Base-by-base conservation (phyloP, 2,329 filamentous ascomycete genomes). In the Fusarium tricinctum region DNA sequence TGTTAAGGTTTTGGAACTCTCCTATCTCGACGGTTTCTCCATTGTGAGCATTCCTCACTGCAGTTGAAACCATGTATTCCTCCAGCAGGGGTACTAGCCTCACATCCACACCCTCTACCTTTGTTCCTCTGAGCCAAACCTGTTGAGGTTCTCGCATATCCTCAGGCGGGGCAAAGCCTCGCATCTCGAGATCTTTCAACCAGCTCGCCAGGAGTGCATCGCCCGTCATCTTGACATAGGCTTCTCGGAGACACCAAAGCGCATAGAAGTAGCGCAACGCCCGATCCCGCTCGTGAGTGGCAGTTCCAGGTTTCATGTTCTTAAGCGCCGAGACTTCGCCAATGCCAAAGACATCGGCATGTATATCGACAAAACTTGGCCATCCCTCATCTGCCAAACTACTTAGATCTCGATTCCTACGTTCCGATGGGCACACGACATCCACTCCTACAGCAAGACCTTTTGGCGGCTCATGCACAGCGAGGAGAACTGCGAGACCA, bases 181-280 rank as follows among this genome's bases (percentile, higher is more conserved):
- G 81, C 74, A 95, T 92, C 72, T 94, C 90, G 10, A 94, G 80
- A 49, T 91, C 86, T 50, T 81, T 81, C 48, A 95, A 82, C 92
- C 92, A 95, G 6, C 83, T 82, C 0, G 92, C 92, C 10, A 94
- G 82, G 59, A 95, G 82, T 1, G 91, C 92, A 73, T 94, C 91
- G 26, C 92, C 92, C 30, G 91, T 92, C 81, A 95, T 89, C 85
- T 94, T 95, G 78, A 94, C 89, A 76, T 92, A 94, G 1, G 91
- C 89, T 80, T 95, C 92, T 71, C 92, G 89, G 77, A 93, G 85
- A 76, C 90, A 92, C 90, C 92, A 95, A 61, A 91, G 87, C 1
- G 91, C 86, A 76, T 94, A 95, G 75, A 95, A 95, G 53, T 86
- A 84, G 7, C 91, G 84, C 28, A 94, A 81, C 74, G 89, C 89